phyloP scores from a whole-genome alignment of 2,329 filamentous ascomycete species.

The Whalleya microplaca region DNA sequence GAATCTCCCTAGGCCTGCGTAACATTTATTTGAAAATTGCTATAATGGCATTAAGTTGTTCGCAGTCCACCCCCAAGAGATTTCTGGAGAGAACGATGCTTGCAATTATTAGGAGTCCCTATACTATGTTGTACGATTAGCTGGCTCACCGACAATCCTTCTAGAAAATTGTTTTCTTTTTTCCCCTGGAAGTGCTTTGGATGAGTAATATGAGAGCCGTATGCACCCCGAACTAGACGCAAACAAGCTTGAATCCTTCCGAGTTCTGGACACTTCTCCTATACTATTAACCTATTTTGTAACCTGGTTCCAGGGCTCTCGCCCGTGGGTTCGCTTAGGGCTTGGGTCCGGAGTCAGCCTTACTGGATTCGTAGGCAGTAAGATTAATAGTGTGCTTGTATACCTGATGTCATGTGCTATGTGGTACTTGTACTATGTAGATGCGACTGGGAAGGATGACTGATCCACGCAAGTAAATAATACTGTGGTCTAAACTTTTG shows the following conservation, averaged over 20 bases:
- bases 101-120: neutral
- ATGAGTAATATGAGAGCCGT: constrained; percentile 5
- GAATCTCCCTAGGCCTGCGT: too few relatives aligned
- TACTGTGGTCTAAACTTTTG: constrained; percentile 14
- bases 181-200: neutral
- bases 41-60: too few relatives aligned
- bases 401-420: constrained; percentile 22
- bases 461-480: constrained; percentile 13
- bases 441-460: constrained; percentile 25
- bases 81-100: neutral
- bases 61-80: too few relatives aligned
- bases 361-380: neutral
- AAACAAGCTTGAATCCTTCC: constrained; percentile 27
- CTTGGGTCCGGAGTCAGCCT: neutral
- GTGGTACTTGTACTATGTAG: too few relatives aligned
- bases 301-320: neutral
- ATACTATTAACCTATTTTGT: neutral
- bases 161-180: too few relatives aligned
- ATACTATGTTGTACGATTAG: neutral
- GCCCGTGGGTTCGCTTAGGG: neutral
- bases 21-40: too few relatives aligned
- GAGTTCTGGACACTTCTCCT: neutral
- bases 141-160: neutral
- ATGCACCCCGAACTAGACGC: constrained; percentile 19
- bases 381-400: neutral